Base-by-base conservation (phyloP, 805 yeast genomes). In the Candida coquimbonensis region DNA sequence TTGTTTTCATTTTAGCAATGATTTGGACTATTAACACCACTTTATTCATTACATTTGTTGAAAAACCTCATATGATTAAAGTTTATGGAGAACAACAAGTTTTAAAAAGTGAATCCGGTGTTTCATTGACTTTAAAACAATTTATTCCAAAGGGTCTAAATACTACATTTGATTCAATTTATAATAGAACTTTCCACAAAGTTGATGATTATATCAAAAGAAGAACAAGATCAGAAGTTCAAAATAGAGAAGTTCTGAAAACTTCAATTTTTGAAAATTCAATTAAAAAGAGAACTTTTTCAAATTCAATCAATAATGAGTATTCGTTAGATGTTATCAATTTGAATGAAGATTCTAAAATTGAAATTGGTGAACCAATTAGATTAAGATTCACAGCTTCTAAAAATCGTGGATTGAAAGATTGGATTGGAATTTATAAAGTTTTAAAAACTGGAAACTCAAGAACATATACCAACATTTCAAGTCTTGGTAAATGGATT, bases 371-470 rank as follows among this genome's bases (percentile, higher is more conserved):
- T 1, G 61, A 68, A 8, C 77, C 83, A 3, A 72, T 86, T 25
- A 59, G 59, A 19, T 73, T 83, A 5, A 56, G 63, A 19, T 86
- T 85, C 81, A 59, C 62, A 26, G 67, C 81, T 0, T 83, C 86
- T 1, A 65, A 64, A 3, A 49, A 56, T 24, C 79, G 75, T 50
- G 65, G 77, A 16, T 47, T 64, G 0, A 70, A 68, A 38, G 90
- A 84, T 59, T 86, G 95, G 95, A 73, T 86, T 52, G 95, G 93
- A 1, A 62, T 86, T 29, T 86, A 86, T 63, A 75, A 77, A 44
- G 73, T 83, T 9, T 65, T 76, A 25, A 83, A 76, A 49, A 78
- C 86, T 16, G 74, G 80, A 5, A 67, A 68, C 33, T 75, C 81
- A 19, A 70, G 79, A 44, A 70, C 71, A 37, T 71, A 68, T 26